Conservation (phyloP, 2,329 filamentous ascomycete species). For the Clonostachys sp. region DNA sequence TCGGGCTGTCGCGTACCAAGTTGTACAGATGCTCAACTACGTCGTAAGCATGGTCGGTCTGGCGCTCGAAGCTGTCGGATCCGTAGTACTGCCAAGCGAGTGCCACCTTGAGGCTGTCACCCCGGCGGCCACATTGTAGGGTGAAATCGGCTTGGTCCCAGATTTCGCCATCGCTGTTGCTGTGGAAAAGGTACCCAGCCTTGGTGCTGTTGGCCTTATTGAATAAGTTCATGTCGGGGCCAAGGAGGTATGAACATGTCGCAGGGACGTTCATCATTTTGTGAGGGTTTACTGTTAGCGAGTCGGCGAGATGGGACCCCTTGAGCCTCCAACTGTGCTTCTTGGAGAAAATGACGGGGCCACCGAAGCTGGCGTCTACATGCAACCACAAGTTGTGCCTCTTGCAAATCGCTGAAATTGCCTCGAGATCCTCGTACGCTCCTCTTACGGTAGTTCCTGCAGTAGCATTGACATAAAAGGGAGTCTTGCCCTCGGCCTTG, state of each 20-base stretch:
- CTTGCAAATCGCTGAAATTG: constrained; percentile 66
- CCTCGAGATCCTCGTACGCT: constrained; percentile 75
- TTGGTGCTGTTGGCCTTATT: constrained; percentile 80
- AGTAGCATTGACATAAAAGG: constrained; percentile 93
- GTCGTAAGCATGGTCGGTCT: constrained; percentile 69
- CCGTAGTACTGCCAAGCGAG: constrained; percentile 91
- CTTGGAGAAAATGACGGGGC: constrained; percentile 72
- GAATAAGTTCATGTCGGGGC: constrained; percentile 70
- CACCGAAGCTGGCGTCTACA: constrained; percentile 90
- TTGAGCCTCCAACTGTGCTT: constrained; percentile 58
- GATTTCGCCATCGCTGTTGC: constrained; percentile 60
- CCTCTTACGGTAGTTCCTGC: constrained; percentile 92
- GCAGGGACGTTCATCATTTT: constrained; percentile 94
- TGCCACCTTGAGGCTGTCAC: constrained; percentile 82
- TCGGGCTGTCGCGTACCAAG: constrained; percentile 45
- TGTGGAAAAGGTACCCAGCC: constrained; percentile 82
- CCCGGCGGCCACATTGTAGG: constrained; percentile 85
- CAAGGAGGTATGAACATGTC: constrained; percentile 86
- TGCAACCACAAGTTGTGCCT: constrained; percentile 82
- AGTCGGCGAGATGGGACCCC: constrained; percentile 72
- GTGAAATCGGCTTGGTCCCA: constrained; percentile 93
- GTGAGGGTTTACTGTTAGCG: constrained; percentile 86
- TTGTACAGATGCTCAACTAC: constrained; percentile 65
- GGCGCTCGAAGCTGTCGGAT: constrained; percentile 61
- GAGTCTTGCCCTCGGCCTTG: constrained; percentile 65